Percentiles rank a stretch among this genome's conserved stretches.
These are phyloP conservation scores for Hypoxylon sp. DNA, from an alignment of 2,329 filamentous ascomycete genomes.

Conservation along the genomic window DNA sequence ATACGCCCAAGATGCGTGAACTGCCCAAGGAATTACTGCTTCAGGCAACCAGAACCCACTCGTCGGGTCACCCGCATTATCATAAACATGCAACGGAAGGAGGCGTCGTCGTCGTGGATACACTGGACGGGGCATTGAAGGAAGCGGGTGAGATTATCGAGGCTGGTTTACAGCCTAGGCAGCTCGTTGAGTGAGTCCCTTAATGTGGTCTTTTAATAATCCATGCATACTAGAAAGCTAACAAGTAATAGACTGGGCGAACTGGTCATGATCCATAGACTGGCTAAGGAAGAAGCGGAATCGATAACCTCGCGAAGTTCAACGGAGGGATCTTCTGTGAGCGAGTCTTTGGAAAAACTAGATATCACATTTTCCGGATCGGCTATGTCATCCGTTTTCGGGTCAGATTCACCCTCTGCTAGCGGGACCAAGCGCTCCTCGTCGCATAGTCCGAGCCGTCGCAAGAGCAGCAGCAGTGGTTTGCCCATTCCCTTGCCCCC, in stretches of 20 bases:
- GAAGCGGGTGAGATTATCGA: constrained; percentile 91
- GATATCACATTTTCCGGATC: constrained; percentile 52
- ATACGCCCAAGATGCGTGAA: constrained; percentile 83
- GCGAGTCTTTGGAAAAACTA: constrained; percentile 56
- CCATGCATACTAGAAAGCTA: background rate
- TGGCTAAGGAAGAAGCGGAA: constrained; percentile 58
- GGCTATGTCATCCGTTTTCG: constrained; percentile 61
- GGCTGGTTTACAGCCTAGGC: constrained; percentile 78
- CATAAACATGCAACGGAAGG: constrained; percentile 77
- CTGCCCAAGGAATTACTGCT: constrained; percentile 82
- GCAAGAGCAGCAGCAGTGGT: constrained; percentile 40
- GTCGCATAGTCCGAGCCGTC: constrained; percentile 56
- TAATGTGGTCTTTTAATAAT: background rate
- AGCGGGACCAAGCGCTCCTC: constrained; percentile 51
- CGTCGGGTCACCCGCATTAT: constrained; percentile 68
- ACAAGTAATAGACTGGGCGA: constrained; percentile 75
- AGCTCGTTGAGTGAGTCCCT: constrained; percentile 81
- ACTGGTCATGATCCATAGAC: constrained; percentile 73
- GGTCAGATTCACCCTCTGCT: constrained; percentile 45
- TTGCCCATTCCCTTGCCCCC: constrained; percentile 48
- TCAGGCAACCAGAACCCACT: constrained; percentile 68
- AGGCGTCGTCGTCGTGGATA: constrained; percentile 79
- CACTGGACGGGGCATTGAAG: constrained; percentile 81
- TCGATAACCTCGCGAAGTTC: constrained; percentile 46
- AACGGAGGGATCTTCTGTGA: constrained; percentile 52